Evolutionary conservation across 176 grass and related monocot genomes (phyloP).

Genomic region (Musa acuminata): DNA sequence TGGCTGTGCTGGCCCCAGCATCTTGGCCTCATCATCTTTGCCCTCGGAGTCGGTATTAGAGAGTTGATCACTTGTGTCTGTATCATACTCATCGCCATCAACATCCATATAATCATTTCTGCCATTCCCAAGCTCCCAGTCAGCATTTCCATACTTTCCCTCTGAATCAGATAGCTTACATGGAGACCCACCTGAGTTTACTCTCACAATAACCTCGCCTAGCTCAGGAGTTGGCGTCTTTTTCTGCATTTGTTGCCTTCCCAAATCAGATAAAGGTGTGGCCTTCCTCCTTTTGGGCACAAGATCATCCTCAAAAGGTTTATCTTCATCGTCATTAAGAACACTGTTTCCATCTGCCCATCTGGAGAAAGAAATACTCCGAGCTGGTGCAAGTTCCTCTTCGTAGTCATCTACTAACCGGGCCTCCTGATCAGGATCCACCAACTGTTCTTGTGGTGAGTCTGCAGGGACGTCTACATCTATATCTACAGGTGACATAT

Average conservation of each 20-base stretch:
- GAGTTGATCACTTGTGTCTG: slow-evolving; percentile 15
- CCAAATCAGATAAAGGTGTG: slow-evolving; percentile 21
- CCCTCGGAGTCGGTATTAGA: slow-evolving; percentile 22
- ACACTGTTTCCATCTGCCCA: slow-evolving; percentile 45
- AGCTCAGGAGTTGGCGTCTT: slow-evolving; percentile 34
- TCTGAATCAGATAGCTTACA: slow-evolving; percentile 36
- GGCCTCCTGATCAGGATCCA: slow-evolving; percentile 3
- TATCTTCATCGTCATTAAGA: slow-evolving; percentile 11
- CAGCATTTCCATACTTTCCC: slow-evolving; percentile 22
- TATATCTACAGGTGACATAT: slow-evolving; percentile 23
- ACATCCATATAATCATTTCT: slow-evolving; percentile 30
- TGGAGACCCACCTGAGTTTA: slow-evolving; percentile 29
- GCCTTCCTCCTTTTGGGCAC: slow-evolving; percentile 35
- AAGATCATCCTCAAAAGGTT: slow-evolving; percentile 27
- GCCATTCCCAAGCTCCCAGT: slow-evolving; percentile 18
- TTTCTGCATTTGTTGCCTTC: slow-evolving; percentile 17
- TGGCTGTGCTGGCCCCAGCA: slow-evolving; percentile 48
- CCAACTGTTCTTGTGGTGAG: slow-evolving; percentile 24
- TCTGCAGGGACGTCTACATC: slow-evolving; percentile 24
- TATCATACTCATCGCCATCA: slow-evolving; percentile 27
- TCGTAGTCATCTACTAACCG: slow-evolving; percentile 31
- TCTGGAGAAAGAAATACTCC: slow-evolving; percentile 66
- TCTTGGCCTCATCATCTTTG: slow-evolving; percentile 41
- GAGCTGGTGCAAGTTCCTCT: slow-evolving; percentile 22
- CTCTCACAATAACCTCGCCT: slow-evolving; percentile 25